A percentile compares a stretch with the other conserved stretches of the same genome.
These are phyloP conservation scores for Aspergillus oerlinghausenensis DNA, from an alignment of 2,329 filamentous ascomycete species.

Conservation along the genomic window DNA sequence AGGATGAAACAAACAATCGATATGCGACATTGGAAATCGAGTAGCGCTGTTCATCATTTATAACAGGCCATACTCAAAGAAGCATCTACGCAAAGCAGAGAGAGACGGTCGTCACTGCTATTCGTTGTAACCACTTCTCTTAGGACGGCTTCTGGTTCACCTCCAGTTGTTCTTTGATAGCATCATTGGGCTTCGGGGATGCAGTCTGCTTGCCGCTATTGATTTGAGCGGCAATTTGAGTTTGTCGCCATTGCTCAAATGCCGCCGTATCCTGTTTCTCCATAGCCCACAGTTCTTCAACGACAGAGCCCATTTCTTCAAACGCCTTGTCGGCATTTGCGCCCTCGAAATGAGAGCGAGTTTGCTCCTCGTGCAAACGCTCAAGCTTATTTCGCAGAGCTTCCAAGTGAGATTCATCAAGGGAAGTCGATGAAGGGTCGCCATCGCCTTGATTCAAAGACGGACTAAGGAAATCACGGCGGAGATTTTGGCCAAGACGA, in stretches of 20 bases:
- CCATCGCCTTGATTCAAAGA: conserved; percentile 39
- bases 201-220: conserved; percentile 34
- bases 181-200: conserved; percentile 8
- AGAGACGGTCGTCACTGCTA: neutral
- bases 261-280: conserved; percentile 41
- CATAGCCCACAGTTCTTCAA: conserved; percentile 42
- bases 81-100: neutral
- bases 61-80: neutral
- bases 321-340: conserved; percentile 39
- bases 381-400: conserved; percentile 43
- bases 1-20: neutral
- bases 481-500: conserved; percentile 62
- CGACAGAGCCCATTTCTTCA: conserved; percentile 40
- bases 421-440: conserved; percentile 25
- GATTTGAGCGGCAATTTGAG: conserved; percentile 44
- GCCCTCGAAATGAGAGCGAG: conserved; percentile 35
- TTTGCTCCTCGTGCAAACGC: conserved; percentile 39
- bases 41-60: neutral
- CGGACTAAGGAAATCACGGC: conserved; percentile 57
- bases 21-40: neutral
- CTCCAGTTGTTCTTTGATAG: neutral
- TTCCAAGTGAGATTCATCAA: conserved; percentile 42
- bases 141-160: conserved; percentile 2
- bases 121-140: neutral
- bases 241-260: conserved; percentile 42